Evolutionary conservation across 352 stramenopile species (phyloP).

Genomic region (Globisporangium emineosum): DNA sequence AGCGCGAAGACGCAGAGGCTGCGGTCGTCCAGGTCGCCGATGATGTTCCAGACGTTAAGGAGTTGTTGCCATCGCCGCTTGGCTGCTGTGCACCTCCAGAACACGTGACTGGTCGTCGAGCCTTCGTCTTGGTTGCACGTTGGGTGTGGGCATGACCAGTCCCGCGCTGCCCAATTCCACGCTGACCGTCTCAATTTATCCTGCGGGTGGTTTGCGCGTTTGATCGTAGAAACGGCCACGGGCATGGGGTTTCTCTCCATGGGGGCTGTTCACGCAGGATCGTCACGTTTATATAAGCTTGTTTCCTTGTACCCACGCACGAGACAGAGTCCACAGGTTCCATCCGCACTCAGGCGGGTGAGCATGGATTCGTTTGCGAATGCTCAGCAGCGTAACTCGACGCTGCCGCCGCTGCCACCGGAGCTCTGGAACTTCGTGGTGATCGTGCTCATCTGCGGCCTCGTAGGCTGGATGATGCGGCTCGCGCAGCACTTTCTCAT

Average conservation of each 20-base stretch:
- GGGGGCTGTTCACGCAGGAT: background rate
- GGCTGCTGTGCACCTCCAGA: too few relatives aligned
- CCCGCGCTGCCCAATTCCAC: too few relatives aligned
- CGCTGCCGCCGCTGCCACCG: constrained; percentile 27
- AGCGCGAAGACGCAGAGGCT: too few relatives aligned
- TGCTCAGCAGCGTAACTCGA: background rate
- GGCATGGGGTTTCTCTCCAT: background rate
- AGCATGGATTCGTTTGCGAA: background rate
- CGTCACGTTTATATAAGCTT: too few relatives aligned
- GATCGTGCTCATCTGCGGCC: constrained; percentile 36
- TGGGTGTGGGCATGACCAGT: too few relatives aligned
- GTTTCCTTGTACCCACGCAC: background rate
- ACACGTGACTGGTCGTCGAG: too few relatives aligned
- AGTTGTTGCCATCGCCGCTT: too few relatives aligned
- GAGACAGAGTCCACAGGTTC: too few relatives aligned
- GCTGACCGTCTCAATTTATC: background rate
- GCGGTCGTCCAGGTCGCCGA: too few relatives aligned
- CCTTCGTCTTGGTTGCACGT: too few relatives aligned
- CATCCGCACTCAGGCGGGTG: background rate
- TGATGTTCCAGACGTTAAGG: too few relatives aligned
- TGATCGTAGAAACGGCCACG: background rate
- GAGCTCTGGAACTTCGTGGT: constrained; percentile 65
- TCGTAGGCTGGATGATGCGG: constrained; percentile 42
- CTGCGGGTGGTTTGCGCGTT: background rate
- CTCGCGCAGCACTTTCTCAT: constrained; percentile 36